These are phyloP conservation scores for Suhomyces faveliae DNA, from an alignment of 805 yeast genomes.

Conservation along the genomic window DNA sequence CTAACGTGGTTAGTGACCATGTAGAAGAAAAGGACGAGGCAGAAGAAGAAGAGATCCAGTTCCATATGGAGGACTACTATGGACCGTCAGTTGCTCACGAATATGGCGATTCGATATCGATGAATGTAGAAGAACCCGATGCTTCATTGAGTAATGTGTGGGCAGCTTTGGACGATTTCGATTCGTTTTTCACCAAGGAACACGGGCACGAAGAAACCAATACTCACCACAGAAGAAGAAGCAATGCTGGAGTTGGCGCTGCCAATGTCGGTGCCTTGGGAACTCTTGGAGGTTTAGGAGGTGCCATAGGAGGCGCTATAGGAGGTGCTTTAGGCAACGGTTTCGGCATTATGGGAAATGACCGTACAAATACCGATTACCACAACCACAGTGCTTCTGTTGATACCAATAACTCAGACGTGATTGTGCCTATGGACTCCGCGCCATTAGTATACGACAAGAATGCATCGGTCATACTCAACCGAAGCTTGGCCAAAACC, in stretches of 20 bases:
- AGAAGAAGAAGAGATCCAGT: slow-evolving; percentile 45
- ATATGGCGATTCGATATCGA: slow-evolving; percentile 46
- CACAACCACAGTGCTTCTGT: slow-evolving; percentile 53
- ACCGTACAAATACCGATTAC: slow-evolving; percentile 25
- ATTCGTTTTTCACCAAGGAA: slow-evolving; percentile 80
- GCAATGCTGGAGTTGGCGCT: neutral
- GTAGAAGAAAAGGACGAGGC: slow-evolving; percentile 34
- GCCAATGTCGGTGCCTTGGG: neutral
- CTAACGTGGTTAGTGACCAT: slow-evolving; percentile 28
- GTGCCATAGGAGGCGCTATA: neutral
- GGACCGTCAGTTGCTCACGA: slow-evolving; percentile 26
- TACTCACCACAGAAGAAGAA: slow-evolving; percentile 1
- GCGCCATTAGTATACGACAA: slow-evolving; percentile 79
- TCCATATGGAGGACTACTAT: slow-evolving; percentile 61
- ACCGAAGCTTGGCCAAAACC: slow-evolving; percentile 68
- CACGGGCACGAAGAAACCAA: slow-evolving; percentile 15
- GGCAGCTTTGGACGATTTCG: slow-evolving; percentile 87
- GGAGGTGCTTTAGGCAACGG: neutral
- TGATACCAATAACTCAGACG: slow-evolving; percentile 54
- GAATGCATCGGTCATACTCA: slow-evolving; percentile 72
- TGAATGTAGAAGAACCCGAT: slow-evolving; percentile 58
- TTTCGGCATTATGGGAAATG: slow-evolving; percentile 11
- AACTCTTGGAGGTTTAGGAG: neutral
- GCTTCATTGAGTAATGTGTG: slow-evolving; percentile 86
- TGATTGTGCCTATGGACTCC: slow-evolving; percentile 56